Percentiles rank a stretch among this genome's conserved stretches.
Conservation (phyloP, 208 protist genomes). For the Trypanosoma mega region DNA sequence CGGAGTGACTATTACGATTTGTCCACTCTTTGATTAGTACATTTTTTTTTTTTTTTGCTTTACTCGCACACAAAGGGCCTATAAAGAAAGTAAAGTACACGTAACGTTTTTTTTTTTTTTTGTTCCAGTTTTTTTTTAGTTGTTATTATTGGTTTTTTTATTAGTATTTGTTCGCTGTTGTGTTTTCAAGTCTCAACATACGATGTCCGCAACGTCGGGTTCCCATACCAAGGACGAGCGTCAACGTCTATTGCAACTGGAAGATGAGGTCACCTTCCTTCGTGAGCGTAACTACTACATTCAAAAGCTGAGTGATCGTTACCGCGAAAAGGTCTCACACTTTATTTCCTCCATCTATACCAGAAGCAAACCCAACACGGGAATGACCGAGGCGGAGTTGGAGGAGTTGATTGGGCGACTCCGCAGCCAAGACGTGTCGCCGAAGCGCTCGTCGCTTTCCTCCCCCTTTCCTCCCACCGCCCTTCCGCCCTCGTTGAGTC, state of each 20-base stretch:
- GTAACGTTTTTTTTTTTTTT: not conserved
- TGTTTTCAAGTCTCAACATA: too few relatives aligned
- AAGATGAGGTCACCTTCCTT: conserved; percentile 17
- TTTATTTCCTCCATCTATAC: conserved; percentile 6
- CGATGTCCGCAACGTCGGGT: not conserved
- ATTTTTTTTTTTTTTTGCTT: conserved; percentile 17
- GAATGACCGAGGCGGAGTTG: conserved; percentile 5
- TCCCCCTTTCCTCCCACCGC: too few relatives aligned
- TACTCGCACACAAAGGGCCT: conserved; percentile 1
- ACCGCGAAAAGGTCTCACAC: conserved; percentile 17
- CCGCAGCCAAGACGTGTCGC: conserved; percentile 7
- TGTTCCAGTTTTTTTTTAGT: too few relatives aligned
- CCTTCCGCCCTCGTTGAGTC: too few relatives aligned
- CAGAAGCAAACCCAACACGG: not conserved
- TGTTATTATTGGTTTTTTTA: too few relatives aligned
- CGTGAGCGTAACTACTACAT: conserved; percentile 18
- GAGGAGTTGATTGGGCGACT: conserved; percentile 7
- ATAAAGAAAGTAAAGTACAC: conserved; percentile 6
- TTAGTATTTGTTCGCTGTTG: conserved; percentile 7
- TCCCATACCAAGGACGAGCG: conserved; percentile 2
- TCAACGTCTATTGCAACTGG: conserved; percentile 7
- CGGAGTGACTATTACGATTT: too few relatives aligned
- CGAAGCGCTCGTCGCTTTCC: not conserved
- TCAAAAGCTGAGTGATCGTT: conserved; percentile 13
- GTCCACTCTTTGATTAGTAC: too few relatives aligned